Evolutionary conservation across 306 rosid species (phyloP).

Genomic region (Inga oerstediana): DNA sequence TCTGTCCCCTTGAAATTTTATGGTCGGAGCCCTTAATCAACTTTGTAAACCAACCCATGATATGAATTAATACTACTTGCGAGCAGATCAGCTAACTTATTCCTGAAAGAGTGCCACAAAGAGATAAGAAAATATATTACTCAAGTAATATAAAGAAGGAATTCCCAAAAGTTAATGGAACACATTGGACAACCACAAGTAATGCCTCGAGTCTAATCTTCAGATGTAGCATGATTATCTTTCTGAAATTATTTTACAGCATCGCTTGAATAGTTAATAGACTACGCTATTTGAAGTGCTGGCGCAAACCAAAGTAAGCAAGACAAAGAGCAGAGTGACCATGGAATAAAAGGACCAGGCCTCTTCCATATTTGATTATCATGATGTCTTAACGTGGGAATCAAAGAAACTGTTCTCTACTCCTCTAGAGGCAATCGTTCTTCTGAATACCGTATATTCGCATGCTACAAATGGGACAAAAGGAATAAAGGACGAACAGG

Average conservation of each 20-base stretch:
- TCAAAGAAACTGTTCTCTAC: slow-evolving; percentile 1
- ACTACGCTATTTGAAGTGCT: slow-evolving; percentile 10
- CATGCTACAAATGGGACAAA: not conserved
- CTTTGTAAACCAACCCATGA: slow-evolving; percentile 90
- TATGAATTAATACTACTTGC: slow-evolving; percentile 28
- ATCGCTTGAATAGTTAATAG: slow-evolving; percentile 7
- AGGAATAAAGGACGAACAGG: not conserved
- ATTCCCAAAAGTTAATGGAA: slow-evolving; percentile 23
- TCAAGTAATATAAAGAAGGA: slow-evolving; percentile 7
- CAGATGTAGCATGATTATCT: slow-evolving; percentile 20
- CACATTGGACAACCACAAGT: slow-evolving; percentile 11
- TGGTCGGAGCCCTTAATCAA: slow-evolving; percentile 76
- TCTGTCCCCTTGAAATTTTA: slow-evolving; percentile 52
- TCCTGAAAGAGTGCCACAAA: slow-evolving; percentile 39
- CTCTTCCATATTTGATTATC: not conserved
- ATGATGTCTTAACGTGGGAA: slow-evolving; percentile 6
- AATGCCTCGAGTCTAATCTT: slow-evolving; percentile 6
- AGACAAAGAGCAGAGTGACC: slow-evolving; percentile 23
- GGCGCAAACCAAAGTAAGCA: not conserved
- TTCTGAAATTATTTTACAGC: slow-evolving; percentile 6
- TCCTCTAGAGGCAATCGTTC: slow-evolving; percentile 27
- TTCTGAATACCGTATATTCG: not conserved
- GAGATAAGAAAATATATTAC: slow-evolving; percentile 7
- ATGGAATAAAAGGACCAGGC: slow-evolving; percentile 17
- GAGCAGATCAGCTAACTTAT: slow-evolving; percentile 37